Base-by-base conservation (phyloP, 1,284 basidiomycete species). In the Pterula multifida region DNA sequence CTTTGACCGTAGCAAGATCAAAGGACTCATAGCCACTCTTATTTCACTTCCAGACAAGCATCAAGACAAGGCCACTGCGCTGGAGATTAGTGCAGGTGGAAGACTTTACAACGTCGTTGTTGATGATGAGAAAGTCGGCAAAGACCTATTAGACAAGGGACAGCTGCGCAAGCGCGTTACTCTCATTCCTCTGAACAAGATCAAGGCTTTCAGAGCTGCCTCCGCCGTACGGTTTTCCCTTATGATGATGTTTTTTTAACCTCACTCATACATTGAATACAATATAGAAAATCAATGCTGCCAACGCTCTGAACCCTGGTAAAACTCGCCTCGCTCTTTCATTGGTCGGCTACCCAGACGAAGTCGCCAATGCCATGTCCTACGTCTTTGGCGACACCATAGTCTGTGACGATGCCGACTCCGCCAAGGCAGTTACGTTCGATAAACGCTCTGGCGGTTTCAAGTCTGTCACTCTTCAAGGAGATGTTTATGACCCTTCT, bases 51-150 rank as follows among this genome's bases (percentile, higher is more conserved):
- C 82, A 32, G 67, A 78, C 23, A 68, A 75, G 48, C 80, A 93
- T 61, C 82, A 81, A 60, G 71, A 82, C 58, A 88, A 86, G 54
- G 81, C 91, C 1, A 92, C 90, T 0, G 96, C 95, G 1, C 77
- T 98, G 22, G 96, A 99, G 66, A 86, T 98, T 54, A 85, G 90
- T 25, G 94, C 94, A 0, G 93, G 94, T 1, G 85, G 80, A 1
- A 85, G 87, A 55, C 73, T 98, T n/a, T 97, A 90, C 70, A 94
- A 98, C 55, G 87, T 95, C 36, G 88, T 98, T 19, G 90, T 98
- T 19, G 82, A 95, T 58, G 85, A 96, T 63, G 91, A 97, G 64
- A 76, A 77, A 53, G 80, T 94, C 49, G 93, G 92, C 39, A 88
- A 89, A 55, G 82, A 90, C 36, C 74, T 98, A 23, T 71, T 99